These are phyloP conservation scores for Tripterygium wilfordii DNA, from an alignment of 177 flowering plant species.

Conservation along the genomic window DNA sequence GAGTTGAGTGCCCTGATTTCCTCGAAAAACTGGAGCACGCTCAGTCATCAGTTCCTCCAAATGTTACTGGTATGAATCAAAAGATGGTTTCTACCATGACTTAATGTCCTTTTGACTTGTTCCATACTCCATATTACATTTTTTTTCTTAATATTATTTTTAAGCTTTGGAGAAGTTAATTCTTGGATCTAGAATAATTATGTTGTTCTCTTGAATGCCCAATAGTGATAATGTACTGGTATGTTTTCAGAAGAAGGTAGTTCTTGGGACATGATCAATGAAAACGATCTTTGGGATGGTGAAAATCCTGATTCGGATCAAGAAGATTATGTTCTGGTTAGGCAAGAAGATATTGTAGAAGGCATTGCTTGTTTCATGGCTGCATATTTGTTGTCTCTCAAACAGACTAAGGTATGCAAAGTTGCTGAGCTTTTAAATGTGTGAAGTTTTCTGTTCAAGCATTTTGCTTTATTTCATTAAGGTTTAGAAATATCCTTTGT, in stretches of 20 bases:
- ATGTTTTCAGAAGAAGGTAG: slow-evolving; percentile 63
- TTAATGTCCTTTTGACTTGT: too few relatives aligned
- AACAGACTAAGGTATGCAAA: slow-evolving; percentile 69
- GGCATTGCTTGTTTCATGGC: slow-evolving; percentile 97
- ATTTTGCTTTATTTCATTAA: too few relatives aligned
- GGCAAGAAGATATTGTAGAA: slow-evolving; percentile 89
- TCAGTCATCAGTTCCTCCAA: slow-evolving; percentile 43
- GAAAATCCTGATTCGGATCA: slow-evolving; percentile 35
- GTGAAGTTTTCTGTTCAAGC: too few relatives aligned
- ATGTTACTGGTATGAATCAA: slow-evolving; percentile 60
- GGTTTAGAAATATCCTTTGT: too few relatives aligned
- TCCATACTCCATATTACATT: too few relatives aligned
- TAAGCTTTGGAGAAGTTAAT: background rate
- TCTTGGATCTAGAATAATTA: background rate
- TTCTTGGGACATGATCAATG: slow-evolving; percentile 83
- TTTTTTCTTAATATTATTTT: background rate
- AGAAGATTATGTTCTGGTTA: slow-evolving; percentile 83
- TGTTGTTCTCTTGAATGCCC: background rate
- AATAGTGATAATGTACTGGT: too few relatives aligned
- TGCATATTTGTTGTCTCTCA: slow-evolving; percentile 76
- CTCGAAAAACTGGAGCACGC: slow-evolving; percentile 77
- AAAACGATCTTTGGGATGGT: slow-evolving; percentile 76
- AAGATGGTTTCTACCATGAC: too few relatives aligned
- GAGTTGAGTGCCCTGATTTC: slow-evolving; percentile 74
- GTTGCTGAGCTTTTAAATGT: too few relatives aligned